Percentiles rank a stretch among this genome's conserved stretches.
Conservation (phyloP, 805 yeast genomes). For the Zygosaccharomyces gambellarensis region DNA sequence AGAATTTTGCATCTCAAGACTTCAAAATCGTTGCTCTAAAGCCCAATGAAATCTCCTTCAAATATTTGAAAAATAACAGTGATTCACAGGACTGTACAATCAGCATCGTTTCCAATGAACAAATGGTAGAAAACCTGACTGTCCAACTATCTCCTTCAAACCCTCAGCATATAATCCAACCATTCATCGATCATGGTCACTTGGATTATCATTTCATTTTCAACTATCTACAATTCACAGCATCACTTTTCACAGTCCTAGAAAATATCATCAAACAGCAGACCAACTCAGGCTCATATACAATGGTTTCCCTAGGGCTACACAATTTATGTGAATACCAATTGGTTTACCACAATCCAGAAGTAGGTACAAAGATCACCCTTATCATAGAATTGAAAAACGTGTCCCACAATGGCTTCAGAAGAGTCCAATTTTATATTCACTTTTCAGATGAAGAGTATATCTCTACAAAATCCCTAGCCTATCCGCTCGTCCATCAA, state of each 20-base stretch:
- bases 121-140: conserved; percentile 27
- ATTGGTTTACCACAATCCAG: conserved; percentile 26
- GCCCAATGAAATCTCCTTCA: conserved; percentile 34
- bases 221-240: conserved; percentile 34
- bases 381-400: conserved; percentile 28
- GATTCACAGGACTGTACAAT: conserved; percentile 33
- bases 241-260: conserved; percentile 26
- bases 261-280: conserved; percentile 17
- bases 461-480: conserved; percentile 25
- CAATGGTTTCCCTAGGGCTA: conserved; percentile 25
- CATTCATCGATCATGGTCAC: conserved; percentile 28
- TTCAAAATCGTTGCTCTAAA: conserved; percentile 31
- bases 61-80: conserved; percentile 27
- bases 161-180: conserved; percentile 34
- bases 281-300: conserved; percentile 10
- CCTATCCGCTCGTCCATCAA: conserved; percentile 29
- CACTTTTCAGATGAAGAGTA: conserved; percentile 33
- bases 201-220: conserved; percentile 33
- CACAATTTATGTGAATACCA: conserved; percentile 32
- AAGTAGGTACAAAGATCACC: conserved; percentile 26
- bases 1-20: conserved; percentile 31
- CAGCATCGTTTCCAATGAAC: conserved; percentile 27
- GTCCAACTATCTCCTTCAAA: conserved; percentile 30
- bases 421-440: conserved; percentile 25
- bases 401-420: conserved; percentile 26